Conservation (phyloP, 176 grass and related monocot species). For the Oryza officinalis region DNA sequence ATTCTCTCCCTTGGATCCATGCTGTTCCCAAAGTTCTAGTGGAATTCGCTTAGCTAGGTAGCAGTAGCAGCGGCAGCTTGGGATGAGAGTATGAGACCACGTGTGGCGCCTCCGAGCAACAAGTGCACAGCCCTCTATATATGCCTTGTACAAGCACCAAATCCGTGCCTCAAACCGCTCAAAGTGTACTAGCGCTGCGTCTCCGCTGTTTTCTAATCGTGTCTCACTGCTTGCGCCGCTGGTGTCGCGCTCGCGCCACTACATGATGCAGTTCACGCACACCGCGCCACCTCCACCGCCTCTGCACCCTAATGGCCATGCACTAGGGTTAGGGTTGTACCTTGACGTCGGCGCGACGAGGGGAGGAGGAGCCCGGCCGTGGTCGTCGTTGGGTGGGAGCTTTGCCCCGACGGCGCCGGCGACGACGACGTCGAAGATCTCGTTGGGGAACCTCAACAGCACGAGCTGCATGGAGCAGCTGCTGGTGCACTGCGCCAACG, state of each 20-base stretch:
- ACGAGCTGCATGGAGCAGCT: slow-evolving; percentile 96
- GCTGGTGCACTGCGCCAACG: slow-evolving; percentile 95
- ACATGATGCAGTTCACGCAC: slow-evolving; percentile 96
- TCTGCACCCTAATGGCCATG: slow-evolving; percentile 52
- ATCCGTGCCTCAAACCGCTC: slow-evolving; percentile 56
- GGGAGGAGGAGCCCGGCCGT: slow-evolving; percentile 19
- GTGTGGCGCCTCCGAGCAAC: slow-evolving; percentile 49
- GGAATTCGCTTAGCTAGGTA: neutral
- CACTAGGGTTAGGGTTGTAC: slow-evolving; percentile 52
- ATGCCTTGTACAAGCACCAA: slow-evolving; percentile 96
- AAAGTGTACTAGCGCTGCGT: slow-evolving; percentile 51
- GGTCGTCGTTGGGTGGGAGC: slow-evolving; percentile 50
- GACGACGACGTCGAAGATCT: slow-evolving; percentile 34
- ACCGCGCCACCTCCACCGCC: slow-evolving; percentile 57
- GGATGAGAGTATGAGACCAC: slow-evolving; percentile 21
- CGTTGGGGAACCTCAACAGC: slow-evolving; percentile 71
- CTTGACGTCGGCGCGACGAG: slow-evolving; percentile 51
- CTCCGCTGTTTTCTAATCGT: slow-evolving; percentile 47
- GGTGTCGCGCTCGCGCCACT: slow-evolving; percentile 33
- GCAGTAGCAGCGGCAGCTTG: neutral
- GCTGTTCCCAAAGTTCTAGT: slow-evolving; percentile 51
- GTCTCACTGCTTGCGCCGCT: slow-evolving; percentile 19
- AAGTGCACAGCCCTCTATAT: slow-evolving; percentile 87
- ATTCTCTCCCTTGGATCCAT: slow-evolving; percentile 21
- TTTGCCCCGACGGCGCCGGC: neutral